Evolutionary conservation across 495 filamentous ascomycete genomes (phyloP).

Genomic region (Cryomyces minteri): DNA sequence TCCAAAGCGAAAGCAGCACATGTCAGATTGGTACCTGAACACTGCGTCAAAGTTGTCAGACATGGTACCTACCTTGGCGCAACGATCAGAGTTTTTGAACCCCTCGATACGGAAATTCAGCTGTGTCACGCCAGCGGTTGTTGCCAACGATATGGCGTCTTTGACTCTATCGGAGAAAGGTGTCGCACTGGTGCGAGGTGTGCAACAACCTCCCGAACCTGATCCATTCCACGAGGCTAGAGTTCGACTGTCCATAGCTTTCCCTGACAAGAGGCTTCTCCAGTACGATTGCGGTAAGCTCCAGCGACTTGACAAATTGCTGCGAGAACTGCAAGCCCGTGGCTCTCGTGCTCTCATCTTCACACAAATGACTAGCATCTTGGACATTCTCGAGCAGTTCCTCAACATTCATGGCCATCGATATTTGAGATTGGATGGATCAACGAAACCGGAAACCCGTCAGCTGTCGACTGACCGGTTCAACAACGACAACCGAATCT

Average conservation of each 20-base stretch:
- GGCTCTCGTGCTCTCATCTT: constrained; percentile 93
- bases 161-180: constrained; percentile 23
- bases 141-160: constrained; percentile 48
- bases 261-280: constrained; percentile 85
- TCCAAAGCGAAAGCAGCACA: constrained; percentile 31
- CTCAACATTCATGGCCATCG: constrained; percentile 96
- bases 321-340: constrained; percentile 73
- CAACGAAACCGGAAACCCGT: constrained; percentile 86
- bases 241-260: constrained; percentile 84
- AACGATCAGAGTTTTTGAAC: constrained; percentile 52
- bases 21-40: constrained; percentile 57
- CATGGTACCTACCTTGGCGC: constrained; percentile 54
- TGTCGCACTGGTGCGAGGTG: constrained; percentile 3
- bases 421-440: constrained; percentile 86
- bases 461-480: constrained; percentile 93
- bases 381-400: constrained; percentile 94
- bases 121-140: constrained; percentile 75
- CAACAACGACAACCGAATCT: constrained; percentile 83
- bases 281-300: constrained; percentile 98
- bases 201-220: constrained; percentile 17
- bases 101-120: constrained; percentile 70
- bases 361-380: constrained; percentile 97
- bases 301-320: constrained; percentile 70
- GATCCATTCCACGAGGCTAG: constrained; percentile 92
- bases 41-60: constrained; percentile 46